These are phyloP conservation scores for Cutaneotrichosporon sp. DNA, from an alignment of 1,284 basidiomycete species.

Conservation along the genomic window DNA sequence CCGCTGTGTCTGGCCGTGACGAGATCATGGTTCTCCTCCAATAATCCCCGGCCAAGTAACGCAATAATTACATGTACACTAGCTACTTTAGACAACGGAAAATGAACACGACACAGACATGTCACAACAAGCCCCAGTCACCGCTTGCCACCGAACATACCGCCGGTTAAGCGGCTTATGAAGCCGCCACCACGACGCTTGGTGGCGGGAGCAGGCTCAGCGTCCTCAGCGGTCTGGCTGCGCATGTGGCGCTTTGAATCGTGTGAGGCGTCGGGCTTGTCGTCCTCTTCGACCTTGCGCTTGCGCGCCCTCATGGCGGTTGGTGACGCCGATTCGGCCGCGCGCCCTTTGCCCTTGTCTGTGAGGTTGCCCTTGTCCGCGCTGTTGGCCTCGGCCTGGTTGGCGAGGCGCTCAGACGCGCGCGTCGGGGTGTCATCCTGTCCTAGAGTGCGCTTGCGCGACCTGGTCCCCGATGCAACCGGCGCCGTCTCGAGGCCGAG, in stretches of 20 bases:
- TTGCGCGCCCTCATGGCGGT: neutral
- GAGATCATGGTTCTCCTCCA: slow-evolving; percentile 34
- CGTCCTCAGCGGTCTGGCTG: neutral
- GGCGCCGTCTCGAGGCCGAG: neutral
- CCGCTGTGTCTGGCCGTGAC: slow-evolving; percentile 31
- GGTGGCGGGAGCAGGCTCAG: neutral
- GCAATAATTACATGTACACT: slow-evolving; percentile 1
- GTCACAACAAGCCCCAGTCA: neutral
- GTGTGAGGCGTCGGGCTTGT: neutral
- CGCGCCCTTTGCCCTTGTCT: neutral
- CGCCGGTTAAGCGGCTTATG: slow-evolving; percentile 1
- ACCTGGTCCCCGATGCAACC: neutral
- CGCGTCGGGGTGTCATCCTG: neutral
- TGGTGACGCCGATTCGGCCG: neutral
- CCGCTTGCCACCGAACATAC: neutral
- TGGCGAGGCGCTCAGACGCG: neutral
- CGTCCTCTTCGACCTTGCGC: neutral
- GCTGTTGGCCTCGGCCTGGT: neutral
- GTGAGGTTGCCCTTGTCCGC: neutral
- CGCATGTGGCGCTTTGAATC: neutral
- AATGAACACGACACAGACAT: neutral
- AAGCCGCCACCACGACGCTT: neutral
- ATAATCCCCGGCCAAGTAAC: neutral
- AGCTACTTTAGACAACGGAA: neutral
- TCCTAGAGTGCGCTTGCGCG: slow-evolving; percentile 1